Conservation (phyloP, 371 early-diverging fungal species). For the Umbelopsis sp. region DNA sequence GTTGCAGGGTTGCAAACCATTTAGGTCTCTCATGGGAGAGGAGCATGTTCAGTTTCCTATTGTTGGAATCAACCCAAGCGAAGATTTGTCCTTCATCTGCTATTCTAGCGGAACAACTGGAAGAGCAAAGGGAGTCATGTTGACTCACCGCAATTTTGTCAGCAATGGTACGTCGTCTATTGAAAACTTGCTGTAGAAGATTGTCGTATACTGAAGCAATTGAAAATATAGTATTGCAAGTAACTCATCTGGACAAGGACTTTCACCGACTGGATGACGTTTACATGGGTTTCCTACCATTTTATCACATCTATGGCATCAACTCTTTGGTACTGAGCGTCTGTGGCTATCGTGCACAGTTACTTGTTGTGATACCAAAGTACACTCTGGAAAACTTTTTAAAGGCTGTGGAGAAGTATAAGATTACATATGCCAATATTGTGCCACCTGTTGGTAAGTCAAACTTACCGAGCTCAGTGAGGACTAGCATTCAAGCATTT, state of each 20-base stretch:
- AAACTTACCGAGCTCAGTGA: neutral
- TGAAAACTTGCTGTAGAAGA: constrained; percentile 4
- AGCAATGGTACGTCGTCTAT: constrained; percentile 62
- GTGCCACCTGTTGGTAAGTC: constrained; percentile 76
- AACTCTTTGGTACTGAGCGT: constrained; percentile 35
- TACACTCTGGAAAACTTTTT: constrained; percentile 68
- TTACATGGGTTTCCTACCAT: constrained; percentile 75
- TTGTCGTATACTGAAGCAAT: constrained; percentile 35
- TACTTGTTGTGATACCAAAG: constrained; percentile 64
- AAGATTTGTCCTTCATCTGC: constrained; percentile 77
- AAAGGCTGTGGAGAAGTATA: constrained; percentile 63
- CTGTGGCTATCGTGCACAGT: constrained; percentile 33
- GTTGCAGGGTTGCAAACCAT: constrained; percentile 32
- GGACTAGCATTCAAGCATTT: neutral
- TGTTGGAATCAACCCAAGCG: constrained; percentile 30
- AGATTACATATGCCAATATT: constrained; percentile 71
- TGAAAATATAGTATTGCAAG: neutral
- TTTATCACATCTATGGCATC: constrained; percentile 85
- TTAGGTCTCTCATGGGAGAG: constrained; percentile 14
- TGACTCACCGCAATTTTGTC: constrained; percentile 43
- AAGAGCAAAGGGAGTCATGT: constrained; percentile 56
- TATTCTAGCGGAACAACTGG: constrained; percentile 93
- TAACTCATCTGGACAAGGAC: constrained; percentile 30
- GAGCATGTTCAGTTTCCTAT: neutral
- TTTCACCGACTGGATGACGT: constrained; percentile 63